Evolutionary conservation across 306 rosid genomes (phyloP), one percentile per base, ranked within the genome.

Genomic region (Pachyrhizus erosus): DNA sequence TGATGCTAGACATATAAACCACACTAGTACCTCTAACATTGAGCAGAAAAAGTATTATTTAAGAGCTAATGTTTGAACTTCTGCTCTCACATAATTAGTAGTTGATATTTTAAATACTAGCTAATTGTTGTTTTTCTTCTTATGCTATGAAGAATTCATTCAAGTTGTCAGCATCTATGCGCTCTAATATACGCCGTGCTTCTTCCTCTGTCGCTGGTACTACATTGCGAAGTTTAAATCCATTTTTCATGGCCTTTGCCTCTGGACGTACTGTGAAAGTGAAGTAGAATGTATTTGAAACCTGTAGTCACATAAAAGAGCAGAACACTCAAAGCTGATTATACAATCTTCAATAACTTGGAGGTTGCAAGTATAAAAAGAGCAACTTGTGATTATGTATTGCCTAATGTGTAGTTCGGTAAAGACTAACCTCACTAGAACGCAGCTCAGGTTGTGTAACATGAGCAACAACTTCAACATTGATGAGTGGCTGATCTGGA

Each of bases 141-240:
- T 70, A 62, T 70, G 78, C 14, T 86, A 78, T 70, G 72, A 81
- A 81, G 77, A 58, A 52, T 9, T 74, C 62, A 23, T 48, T 54
- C 89, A 89, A 79, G 82, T 87, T 83, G 73, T 90, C 97, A 45
- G 97, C 93, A 84, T 90, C 98, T 88, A 91, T 90, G 62, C 94
- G 94, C 80, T 92, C 97, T 39, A 96, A 82, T 54, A 96, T 85
- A 3, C 87, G 93, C 14, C 80, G 91, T 0, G 99, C 99, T 91
- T 93, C 99, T 88, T 96, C 99, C 87, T 90, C 99, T 1, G 99
- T 92, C n/a, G 97, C 90, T 0, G 98, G 99, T 82, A 96, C 98
- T 45, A 93, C 98, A 1, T 86, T 91, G 48, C 95, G 83, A 69
- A 96, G 84, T 71, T 77, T 92, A 29, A 84, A 86, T 75, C 91